Conservation (phyloP, 805 yeast species). For the Clavispora vitiphila region DNA sequence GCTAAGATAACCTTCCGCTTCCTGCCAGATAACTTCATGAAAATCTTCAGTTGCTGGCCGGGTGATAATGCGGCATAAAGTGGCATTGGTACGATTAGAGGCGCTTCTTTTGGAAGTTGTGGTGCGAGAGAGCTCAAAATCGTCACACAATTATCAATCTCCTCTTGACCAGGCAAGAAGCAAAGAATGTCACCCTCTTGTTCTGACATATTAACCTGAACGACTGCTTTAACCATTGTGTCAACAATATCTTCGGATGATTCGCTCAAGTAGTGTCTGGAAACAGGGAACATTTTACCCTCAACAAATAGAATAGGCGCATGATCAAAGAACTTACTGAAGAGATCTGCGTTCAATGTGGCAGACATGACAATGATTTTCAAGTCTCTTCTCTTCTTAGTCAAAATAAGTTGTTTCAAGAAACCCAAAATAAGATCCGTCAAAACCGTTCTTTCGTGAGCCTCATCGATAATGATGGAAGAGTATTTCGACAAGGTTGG, state of each 20-base stretch:
- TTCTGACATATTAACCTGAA: conserved; percentile 76
- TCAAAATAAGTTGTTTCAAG: conserved; percentile 56
- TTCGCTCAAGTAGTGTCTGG: conserved; percentile 57
- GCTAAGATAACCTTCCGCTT: conserved; percentile 84
- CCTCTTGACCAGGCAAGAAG: conserved; percentile 95
- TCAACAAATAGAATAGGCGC: conserved; percentile 86
- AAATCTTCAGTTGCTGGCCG: conserved; percentile 74
- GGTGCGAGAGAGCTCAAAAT: conserved; percentile 58
- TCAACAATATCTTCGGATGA: conserved; percentile 83
- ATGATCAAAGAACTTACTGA: conserved; percentile 67
- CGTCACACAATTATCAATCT: conserved; percentile 79
- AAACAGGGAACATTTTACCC: conserved; percentile 86
- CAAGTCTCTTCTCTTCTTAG: conserved; percentile 51
- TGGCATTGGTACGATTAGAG: conserved; percentile 72
- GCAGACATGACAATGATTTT: conserved; percentile 91
- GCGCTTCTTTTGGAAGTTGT: conserved; percentile 67
- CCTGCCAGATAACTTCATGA: conserved; percentile 55
- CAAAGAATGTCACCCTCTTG: conserved; percentile 87
- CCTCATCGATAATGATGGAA: conserved; percentile 87
- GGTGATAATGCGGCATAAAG: conserved; percentile 94
- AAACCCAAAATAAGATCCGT: conserved; percentile 91
- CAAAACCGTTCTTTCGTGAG: conserved; percentile 91
- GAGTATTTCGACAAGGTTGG: conserved; percentile 58
- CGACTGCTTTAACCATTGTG: conserved; percentile 63
- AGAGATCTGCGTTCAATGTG: conserved; percentile 86